Evolutionary conservation across 2,329 filamentous ascomycete species (phyloP).

Genomic region (Ophidiomyces ophidiicola): DNA sequence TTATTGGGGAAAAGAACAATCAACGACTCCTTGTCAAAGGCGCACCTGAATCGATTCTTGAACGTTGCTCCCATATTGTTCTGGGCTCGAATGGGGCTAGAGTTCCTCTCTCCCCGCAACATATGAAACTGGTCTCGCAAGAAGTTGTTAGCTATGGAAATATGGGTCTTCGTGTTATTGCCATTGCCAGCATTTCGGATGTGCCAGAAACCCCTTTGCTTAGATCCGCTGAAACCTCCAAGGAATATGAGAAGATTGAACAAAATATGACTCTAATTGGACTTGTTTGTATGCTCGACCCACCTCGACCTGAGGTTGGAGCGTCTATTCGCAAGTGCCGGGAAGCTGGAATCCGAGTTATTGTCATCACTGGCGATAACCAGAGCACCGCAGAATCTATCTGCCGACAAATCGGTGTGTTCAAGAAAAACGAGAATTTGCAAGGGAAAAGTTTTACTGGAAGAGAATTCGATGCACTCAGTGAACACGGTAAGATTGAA

Average conservation of each 20-base stretch:
- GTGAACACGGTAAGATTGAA: constrained; percentile 63
- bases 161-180: constrained; percentile 85
- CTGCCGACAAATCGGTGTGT: constrained; percentile 92
- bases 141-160: constrained; percentile 87
- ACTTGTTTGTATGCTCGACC: constrained; percentile 91
- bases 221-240: constrained; percentile 62
- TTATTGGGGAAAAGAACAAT: constrained; percentile 57
- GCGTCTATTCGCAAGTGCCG: constrained; percentile 78
- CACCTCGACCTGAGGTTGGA: constrained; percentile 82
- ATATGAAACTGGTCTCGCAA: constrained; percentile 57
- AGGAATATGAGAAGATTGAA: constrained; percentile 76
- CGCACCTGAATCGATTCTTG: constrained; percentile 85
- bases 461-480: constrained; percentile 81
- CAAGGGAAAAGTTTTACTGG: constrained; percentile 90
- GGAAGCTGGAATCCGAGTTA: constrained; percentile 85
- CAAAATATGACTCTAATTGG: constrained; percentile 90
- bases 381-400: constrained; percentile 96
- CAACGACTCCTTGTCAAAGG: constrained; percentile 91
- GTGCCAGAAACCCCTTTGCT: constrained; percentile 58
- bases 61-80: constrained; percentile 74
- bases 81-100: constrained; percentile 67
- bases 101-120: constrained; percentile 57
- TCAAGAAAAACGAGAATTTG: constrained; percentile 67
- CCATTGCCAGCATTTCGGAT: constrained; percentile 72
- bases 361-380: constrained; percentile 97